Percentiles rank a stretch among this genome's conserved stretches.
Evolutionary conservation across 2,329 filamentous ascomycete species (phyloP).

Genomic region (Hymenoscyphus linearis): DNA sequence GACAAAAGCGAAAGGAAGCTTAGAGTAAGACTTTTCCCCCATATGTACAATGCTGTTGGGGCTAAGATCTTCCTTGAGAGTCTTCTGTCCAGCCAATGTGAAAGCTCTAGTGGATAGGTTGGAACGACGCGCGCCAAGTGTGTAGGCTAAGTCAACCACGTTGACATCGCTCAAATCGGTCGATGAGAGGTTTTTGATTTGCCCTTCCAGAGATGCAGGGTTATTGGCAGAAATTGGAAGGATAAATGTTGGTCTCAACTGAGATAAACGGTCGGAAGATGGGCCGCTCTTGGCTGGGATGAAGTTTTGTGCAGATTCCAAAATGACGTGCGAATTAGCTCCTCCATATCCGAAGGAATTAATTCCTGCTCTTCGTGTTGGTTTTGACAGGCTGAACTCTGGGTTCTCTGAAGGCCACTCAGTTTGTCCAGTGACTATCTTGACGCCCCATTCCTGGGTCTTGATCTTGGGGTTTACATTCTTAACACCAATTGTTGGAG

Average conservation of each 20-base stretch:
- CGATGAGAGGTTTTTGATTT: neutral
- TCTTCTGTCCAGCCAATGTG: neutral
- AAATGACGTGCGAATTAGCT: constrained; percentile 41
- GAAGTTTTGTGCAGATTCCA: constrained; percentile 9
- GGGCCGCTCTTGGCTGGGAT: neutral
- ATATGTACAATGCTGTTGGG: neutral
- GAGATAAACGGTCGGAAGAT: neutral
- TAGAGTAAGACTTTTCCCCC: neutral
- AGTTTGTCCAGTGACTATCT: constrained; percentile 17
- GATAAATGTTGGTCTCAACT: neutral
- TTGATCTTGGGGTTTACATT: constrained; percentile 21
- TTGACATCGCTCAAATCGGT: neutral
- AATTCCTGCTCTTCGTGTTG: constrained; percentile 14
- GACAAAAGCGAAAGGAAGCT: constrained; percentile 11
- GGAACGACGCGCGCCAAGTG: constrained; percentile 6
- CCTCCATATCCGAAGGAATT: constrained; percentile 40
- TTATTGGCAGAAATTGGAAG: constrained; percentile 12
- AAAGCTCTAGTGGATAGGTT: constrained; percentile 3
- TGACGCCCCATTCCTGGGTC: constrained; percentile 29
- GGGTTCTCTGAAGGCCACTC: constrained; percentile 8
- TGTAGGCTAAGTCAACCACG: constrained; percentile 8
- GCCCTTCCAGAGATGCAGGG: neutral
- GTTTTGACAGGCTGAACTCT: neutral
- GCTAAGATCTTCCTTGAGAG: neutral
- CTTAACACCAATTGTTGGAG: constrained; percentile 30